Evolutionary conservation across 2,329 filamentous ascomycete species (phyloP).

Genomic region (Neospermospora avenae): DNA sequence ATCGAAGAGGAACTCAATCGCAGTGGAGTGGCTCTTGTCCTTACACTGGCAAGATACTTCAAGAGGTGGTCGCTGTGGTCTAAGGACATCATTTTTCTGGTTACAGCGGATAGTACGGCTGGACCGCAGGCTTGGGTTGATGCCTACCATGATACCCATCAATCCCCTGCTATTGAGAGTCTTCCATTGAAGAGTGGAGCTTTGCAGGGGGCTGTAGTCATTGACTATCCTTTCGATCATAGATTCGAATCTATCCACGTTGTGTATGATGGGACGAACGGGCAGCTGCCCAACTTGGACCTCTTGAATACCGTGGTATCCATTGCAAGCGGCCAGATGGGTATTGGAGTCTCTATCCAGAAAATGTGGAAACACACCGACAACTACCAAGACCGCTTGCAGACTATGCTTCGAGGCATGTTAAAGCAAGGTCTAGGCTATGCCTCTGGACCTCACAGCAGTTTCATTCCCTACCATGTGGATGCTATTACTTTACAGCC

Average conservation of each 20-base stretch:
- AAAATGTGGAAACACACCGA: slow-evolving; percentile 77
- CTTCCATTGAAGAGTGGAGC: slow-evolving; percentile 89
- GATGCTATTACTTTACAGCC: slow-evolving; percentile 93
- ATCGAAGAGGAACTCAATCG: slow-evolving; percentile 75
- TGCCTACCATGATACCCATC: slow-evolving; percentile 90
- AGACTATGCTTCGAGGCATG: slow-evolving; percentile 91
- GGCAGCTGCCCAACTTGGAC: slow-evolving; percentile 91
- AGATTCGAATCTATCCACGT: slow-evolving; percentile 87
- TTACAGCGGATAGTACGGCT: slow-evolving; percentile 83
- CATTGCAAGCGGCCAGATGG: slow-evolving; percentile 89
- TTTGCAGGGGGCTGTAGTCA: slow-evolving; percentile 85
- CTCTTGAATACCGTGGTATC: slow-evolving; percentile 90
- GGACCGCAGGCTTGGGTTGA: slow-evolving; percentile 97
- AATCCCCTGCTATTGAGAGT: slow-evolving; percentile 65
- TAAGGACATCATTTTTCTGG: slow-evolving; percentile 92
- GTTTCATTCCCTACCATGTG: slow-evolving; percentile 96
- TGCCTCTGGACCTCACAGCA: slow-evolving; percentile 86
- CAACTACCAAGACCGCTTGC: slow-evolving; percentile 75
- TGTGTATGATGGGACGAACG: slow-evolving; percentile 93
- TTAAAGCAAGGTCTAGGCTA: slow-evolving; percentile 85
- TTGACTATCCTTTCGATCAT: slow-evolving; percentile 85
- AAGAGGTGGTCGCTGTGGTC: slow-evolving; percentile 98
- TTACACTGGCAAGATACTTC: slow-evolving; percentile 91
- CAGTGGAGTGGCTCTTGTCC: slow-evolving; percentile 79
- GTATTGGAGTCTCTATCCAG: slow-evolving; percentile 78